Percentiles rank a stretch among this genome's conserved stretches.
These are phyloP conservation scores for Rhizopogon salebrosus DNA, from an alignment of 768 basidiomycete species.

Conservation along the genomic window DNA sequence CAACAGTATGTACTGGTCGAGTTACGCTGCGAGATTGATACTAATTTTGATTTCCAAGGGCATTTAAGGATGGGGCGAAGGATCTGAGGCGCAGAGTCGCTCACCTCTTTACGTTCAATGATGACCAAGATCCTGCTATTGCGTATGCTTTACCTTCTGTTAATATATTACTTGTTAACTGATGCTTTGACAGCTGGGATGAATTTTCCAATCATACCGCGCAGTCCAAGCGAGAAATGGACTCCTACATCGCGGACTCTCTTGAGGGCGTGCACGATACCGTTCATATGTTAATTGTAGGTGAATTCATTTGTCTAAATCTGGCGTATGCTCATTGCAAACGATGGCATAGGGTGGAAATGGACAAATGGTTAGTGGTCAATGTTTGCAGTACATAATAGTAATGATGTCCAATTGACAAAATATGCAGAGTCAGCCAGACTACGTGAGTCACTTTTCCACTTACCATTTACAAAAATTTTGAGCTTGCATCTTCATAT, in stretches of 20 bases:
- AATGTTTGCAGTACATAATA: background rate
- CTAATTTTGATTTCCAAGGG: constrained; percentile 4
- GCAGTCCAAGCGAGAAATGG: constrained; percentile 13
- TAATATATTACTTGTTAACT: background rate
- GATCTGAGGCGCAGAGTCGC: constrained; percentile 14
- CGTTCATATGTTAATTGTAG: constrained; percentile 15
- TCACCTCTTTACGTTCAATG: constrained; percentile 15
- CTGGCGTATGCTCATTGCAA: background rate
- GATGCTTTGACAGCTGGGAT: constrained; percentile 16
- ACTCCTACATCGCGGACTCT: constrained; percentile 10
- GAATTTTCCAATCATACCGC: constrained; percentile 22
- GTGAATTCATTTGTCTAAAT: background rate
- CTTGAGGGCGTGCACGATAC: constrained; percentile 18
- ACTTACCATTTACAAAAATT: background rate
- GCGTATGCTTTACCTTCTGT: constrained; percentile 4
- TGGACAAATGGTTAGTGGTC: constrained; percentile 20
- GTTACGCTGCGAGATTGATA: background rate
- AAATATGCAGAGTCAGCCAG: constrained; percentile 10
- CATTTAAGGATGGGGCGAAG: constrained; percentile 11
- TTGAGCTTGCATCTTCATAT: background rate
- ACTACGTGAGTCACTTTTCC: constrained; percentile 15
- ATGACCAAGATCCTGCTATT: constrained; percentile 6
- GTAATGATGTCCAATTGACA: background rate
- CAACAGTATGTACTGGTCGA: constrained; percentile 9
- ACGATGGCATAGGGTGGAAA: constrained; percentile 16